Base-by-base conservation (phyloP, 305 asterid genomes). In the Fraxinus sp. region DNA sequence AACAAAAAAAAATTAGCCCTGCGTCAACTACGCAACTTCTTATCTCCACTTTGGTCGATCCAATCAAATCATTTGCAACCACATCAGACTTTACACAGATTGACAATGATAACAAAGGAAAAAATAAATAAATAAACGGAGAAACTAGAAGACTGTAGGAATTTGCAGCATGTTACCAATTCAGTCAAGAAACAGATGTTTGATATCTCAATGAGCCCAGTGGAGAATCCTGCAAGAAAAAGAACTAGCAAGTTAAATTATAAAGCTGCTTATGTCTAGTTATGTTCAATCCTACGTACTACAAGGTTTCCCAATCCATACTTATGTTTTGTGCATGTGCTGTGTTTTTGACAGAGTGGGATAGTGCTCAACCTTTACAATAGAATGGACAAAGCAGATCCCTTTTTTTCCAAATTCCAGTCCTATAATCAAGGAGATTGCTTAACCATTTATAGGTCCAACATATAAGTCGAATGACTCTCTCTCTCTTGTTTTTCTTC, bases 191-290 rank as follows among this genome's bases (percentile, higher is more conserved):
- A 85, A 87, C 89, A 86, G 71, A 87, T 72, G 84, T 82, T 85
- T 82, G 93, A 82, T 66, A 88, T 87, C 89, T 93, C 95, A 94
- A 93, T 90, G 57, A 33, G 49, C 33, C 72, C 66, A 30, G 11
- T 70, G 26, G 77, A 11, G 24, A 79, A 37, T 22, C 37, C 84
- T 82, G 83, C 13, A 66, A 78, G 37, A 70, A 37, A 66, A 24
- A 77, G 30, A 26, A 55, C 24, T 55, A 33, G 36, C 18, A 13
- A 79, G 26, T 16, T 28, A 11, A 49, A 64, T 26, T 71, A 11
- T 14, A 14, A 20, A 4, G 55, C 77, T 0, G 62, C 16, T 49
- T 49, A 49, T 49, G 8, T 49, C 77, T 46, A 79, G 4, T 66
- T 41, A 5, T 26, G 32, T 68, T 35, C 14, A 64, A 22, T 41